A percentile compares a stretch with the other conserved stretches of the same genome.
Evolutionary conservation across 139 green algal species (phyloP).

Genomic region (Haematococcus lacustris): DNA sequence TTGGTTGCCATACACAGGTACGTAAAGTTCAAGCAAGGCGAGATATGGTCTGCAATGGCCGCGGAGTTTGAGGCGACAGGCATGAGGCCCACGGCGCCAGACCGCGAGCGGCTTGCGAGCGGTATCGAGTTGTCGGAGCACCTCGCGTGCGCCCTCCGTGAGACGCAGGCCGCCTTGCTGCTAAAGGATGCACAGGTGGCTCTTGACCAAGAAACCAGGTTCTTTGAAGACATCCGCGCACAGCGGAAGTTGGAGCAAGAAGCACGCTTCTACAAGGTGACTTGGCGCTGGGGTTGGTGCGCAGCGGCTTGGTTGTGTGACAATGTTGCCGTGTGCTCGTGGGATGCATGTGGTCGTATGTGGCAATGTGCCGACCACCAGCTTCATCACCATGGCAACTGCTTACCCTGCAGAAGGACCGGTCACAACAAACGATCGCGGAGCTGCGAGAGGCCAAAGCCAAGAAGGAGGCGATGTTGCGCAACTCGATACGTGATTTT

Average conservation of each 20-base stretch:
- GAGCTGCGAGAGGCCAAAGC: slow-evolving; percentile 48
- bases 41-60: slow-evolving; percentile 36
- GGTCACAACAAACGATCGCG: slow-evolving; percentile 35
- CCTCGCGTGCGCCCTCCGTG: slow-evolving; percentile 22
- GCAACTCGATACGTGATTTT: not conserved
- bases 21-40: slow-evolving; percentile 36
- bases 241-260: slow-evolving; percentile 31
- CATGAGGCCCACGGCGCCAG: slow-evolving; percentile 27
- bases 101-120: slow-evolving; percentile 25
- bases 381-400: no score
- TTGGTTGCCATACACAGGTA: no score
- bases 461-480: slow-evolving; percentile 30
- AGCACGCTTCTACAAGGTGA: slow-evolving; percentile 13
- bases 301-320: no score
- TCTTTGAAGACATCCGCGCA: slow-evolving; percentile 26
- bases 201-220: slow-evolving; percentile 11
- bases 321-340: no score
- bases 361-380: no score
- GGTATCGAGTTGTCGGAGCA: slow-evolving; percentile 32
- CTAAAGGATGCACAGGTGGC: not conserved
- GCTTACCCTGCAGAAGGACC: slow-evolving; percentile 39
- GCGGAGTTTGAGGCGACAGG: slow-evolving; percentile 22
- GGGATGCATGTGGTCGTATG: no score
- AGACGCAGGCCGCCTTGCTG: slow-evolving; percentile 18
- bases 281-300: no score